Base-by-base conservation (phyloP, 2,329 filamentous ascomycete species). In the Pseudogymnoascus sp. region DNA sequence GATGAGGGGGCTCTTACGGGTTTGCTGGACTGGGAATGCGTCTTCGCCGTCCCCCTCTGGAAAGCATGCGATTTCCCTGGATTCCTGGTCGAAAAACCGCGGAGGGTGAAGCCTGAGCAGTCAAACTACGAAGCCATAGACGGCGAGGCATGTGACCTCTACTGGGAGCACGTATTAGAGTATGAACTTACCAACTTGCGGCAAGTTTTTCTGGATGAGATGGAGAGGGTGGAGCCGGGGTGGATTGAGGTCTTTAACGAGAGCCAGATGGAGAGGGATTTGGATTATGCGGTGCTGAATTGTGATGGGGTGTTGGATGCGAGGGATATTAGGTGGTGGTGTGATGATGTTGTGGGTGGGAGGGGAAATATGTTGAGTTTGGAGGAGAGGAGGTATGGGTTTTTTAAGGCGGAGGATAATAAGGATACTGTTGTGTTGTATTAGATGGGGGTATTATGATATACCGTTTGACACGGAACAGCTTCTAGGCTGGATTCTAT, bases 21-120 rank as follows among this genome's bases (percentile, higher is more conserved):
- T 4, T 59, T 80, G 0, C 50, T 79, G 3, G 77, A 79, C 65
- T 80, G 77, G 76, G 76, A 80, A 63, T 78, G 73, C 44, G 73
- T 78, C 1, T 38, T 15, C 35, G 35, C 35, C 2, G 13, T 38
- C 1, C 15, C 35, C 1, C 35, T 9, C 0, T 38, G 35, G 35
- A 38, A 38, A 5, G 35, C 35, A 1, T 38, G 35, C 15, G 10
- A 78, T 75, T 53, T 72, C 26, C 77, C 77, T 7, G 65, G 68
- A 29, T 77, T 80, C 60, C 68, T 79, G 1, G 38, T 67, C 0
- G 72, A 69, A 0, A 50, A 59, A 4, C 31, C n/a, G 4, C 70
- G 75, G 15, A 68, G 75, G 38, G 65, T 71, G 4, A 69, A 74
- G 46, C 77, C 76, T 0, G 64, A 64, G 13, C 65, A 67, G 10